Evolutionary conservation across 352 stramenopile genomes (phyloP).

Genomic region (Hyaloperonospora brassicae): DNA sequence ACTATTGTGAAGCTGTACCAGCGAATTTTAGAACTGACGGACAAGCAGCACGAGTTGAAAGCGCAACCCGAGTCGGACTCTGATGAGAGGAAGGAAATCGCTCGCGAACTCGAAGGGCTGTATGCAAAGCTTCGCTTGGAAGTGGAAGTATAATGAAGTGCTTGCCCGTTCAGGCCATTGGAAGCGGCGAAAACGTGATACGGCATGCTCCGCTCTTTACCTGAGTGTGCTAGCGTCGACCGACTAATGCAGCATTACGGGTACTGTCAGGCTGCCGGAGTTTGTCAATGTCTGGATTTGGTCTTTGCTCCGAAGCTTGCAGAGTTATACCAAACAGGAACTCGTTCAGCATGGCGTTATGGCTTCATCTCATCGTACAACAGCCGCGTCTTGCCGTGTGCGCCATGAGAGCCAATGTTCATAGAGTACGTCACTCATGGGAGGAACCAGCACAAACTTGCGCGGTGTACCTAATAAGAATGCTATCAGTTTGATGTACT

Average conservation of each 20-base stretch:
- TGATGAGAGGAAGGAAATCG: slow-evolving; percentile 34
- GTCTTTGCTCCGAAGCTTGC: slow-evolving; percentile 18
- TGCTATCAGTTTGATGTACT: too few species aligned
- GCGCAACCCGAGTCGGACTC: slow-evolving; percentile 27
- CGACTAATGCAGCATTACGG: too few species aligned
- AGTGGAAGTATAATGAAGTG: slow-evolving; percentile 28
- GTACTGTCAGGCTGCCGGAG: too few species aligned
- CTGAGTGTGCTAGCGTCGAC: too few species aligned
- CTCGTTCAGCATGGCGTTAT: slow-evolving; percentile 11
- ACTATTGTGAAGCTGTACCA: slow-evolving; percentile 56
- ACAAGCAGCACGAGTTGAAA: slow-evolving; percentile 47
- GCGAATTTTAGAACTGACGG: slow-evolving; percentile 54
- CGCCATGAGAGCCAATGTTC: too few species aligned
- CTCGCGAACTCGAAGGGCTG: slow-evolving; percentile 34
- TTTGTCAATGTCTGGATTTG: background rate
- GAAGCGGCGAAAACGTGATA: too few species aligned
- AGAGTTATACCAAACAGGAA: slow-evolving; percentile 16
- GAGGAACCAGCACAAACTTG: too few species aligned
- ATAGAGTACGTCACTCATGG: slow-evolving; percentile 25
- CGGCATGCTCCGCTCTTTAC: too few species aligned
- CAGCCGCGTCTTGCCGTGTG: slow-evolving; percentile 36
- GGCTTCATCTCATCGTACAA: slow-evolving; percentile 36
- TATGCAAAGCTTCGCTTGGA: slow-evolving; percentile 44
- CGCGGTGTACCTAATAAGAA: too few species aligned
- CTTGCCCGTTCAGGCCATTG: slow-evolving; percentile 15